Evolutionary conservation across 495 filamentous ascomycete genomes (phyloP), one percentile per base, ranked within the genome.

Genomic region (Hypoxylon cercidicola): DNA sequence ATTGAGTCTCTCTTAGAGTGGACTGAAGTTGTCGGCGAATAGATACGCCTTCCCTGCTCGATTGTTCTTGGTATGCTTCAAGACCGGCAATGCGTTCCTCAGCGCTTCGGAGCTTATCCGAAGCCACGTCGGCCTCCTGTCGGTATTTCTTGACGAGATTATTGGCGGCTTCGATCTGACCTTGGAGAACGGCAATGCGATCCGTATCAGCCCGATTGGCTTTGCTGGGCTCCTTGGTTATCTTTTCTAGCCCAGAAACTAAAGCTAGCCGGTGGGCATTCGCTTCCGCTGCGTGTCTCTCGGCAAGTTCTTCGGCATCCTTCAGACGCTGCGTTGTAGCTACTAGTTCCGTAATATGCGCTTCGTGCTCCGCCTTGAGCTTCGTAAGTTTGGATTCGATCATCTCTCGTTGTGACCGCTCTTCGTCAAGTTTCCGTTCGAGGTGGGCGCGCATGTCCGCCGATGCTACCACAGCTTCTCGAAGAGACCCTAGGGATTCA

Each of bases 51-150:
- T 99, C 95, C 32, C 95, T 84, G 73, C 93, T 97, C 4, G 93
- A 88, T 78, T 99, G 95, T 70, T 97, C 94, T 77, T 99, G 95
- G 73, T 97, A 97, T 1, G 91, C 91, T 76, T 99, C 95, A 4
- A 99, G 83, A 2, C 94, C 93, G 13, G 95, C 96, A 72, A 99
- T 97, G 6, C 96, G 86, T 74, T 96, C 96, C 76, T 98, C 96
- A 7, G 95, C 95, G 49, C 91, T 87, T 9, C 93, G 89, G 32
- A 99, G 83, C 74, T 92, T 97, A 65, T 97, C 93, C 1, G 90
- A 87, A 1, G 93, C 93, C 16, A 83, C 77, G 73, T 99, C 92
- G n/a, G 94, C 95, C 50, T 95, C 93, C 37, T 87, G 81, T 74
- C 96, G 93, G 68, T 95, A 97, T 63, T 91, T 89, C 71, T 88